Evolutionary conservation across 2,329 filamentous ascomycete genomes (phyloP).

Genomic region (Phoma sp.): DNA sequence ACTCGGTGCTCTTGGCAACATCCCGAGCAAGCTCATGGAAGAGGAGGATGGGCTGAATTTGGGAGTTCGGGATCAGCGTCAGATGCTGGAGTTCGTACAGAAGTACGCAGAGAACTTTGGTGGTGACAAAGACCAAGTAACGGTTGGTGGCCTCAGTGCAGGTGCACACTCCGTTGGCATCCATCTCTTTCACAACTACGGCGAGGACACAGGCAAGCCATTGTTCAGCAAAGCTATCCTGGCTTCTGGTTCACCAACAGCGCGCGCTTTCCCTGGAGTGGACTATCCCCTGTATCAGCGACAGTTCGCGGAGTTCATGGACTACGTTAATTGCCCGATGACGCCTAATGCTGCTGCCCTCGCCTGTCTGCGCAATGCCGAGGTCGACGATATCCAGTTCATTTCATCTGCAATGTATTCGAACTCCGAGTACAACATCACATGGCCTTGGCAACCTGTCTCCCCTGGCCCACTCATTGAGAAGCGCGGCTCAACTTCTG

Average conservation of each 20-base stretch:
- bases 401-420: constrained; percentile 51
- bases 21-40: constrained; percentile 45
- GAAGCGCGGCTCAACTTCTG: constrained; percentile 54
- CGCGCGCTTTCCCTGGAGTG: constrained; percentile 44
- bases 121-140: constrained; percentile 51
- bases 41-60: constrained; percentile 45
- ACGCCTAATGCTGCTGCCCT: constrained; percentile 42
- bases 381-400: constrained; percentile 49
- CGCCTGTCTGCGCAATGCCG: constrained; percentile 50
- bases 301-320: constrained; percentile 43
- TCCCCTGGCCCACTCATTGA: constrained; percentile 57
- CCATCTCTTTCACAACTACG: constrained; percentile 49
- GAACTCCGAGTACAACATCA: constrained; percentile 50
- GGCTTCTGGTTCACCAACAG: constrained; percentile 45
- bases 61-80: constrained; percentile 39
- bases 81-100: constrained; percentile 49
- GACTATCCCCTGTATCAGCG: constrained; percentile 41
- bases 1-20: constrained; percentile 42
- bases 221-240: constrained; percentile 46
- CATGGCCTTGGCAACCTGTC: constrained; percentile 60
- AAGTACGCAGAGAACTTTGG: constrained; percentile 50
- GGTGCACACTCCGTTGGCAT: constrained; percentile 49
- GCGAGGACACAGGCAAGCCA: constrained; percentile 36
- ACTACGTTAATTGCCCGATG: constrained; percentile 35
- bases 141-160: constrained; percentile 52